Evolutionary conservation across 495 filamentous ascomycete species (phyloP).

Genomic region (Penicillium turbatum): DNA sequence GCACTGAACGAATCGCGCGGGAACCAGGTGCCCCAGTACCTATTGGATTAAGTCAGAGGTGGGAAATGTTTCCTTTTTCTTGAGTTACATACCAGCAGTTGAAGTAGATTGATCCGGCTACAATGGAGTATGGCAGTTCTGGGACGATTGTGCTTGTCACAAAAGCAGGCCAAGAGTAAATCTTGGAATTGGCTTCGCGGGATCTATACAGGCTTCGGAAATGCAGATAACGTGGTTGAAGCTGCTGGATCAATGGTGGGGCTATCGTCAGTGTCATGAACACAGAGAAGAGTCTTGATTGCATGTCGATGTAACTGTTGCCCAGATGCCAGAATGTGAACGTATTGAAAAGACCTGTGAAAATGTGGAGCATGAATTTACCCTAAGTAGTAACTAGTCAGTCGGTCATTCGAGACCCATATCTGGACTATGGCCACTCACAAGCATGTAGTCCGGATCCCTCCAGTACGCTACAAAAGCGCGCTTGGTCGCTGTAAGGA

Average conservation of each 20-base stretch:
- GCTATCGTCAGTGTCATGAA: constrained; percentile 69
- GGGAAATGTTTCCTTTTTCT: not conserved
- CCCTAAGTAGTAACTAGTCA: constrained; percentile 28
- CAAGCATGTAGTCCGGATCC: constrained; percentile 53
- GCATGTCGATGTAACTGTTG: constrained; percentile 56
- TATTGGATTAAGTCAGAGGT: constrained; percentile 4
- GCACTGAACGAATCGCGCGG: constrained; percentile 49
- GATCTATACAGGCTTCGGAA: constrained; percentile 45
- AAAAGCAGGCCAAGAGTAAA: constrained; percentile 52
- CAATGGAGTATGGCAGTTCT: constrained; percentile 50
- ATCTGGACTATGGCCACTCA: constrained; percentile 10
- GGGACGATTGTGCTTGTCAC: constrained; percentile 45
- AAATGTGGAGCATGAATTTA: constrained; percentile 59
- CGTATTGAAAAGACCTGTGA: constrained; percentile 61
- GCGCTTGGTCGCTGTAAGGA: constrained; percentile 47
- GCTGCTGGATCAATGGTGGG: constrained; percentile 58
- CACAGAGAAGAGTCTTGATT: constrained; percentile 62
- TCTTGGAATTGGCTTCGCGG: constrained; percentile 48
- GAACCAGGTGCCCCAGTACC: constrained; percentile 53
- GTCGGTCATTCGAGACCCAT: not conserved
- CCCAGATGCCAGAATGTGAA: constrained; percentile 63
- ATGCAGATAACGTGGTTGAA: constrained; percentile 47
- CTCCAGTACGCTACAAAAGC: constrained; percentile 58
- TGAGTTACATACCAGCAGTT: constrained; percentile 50
- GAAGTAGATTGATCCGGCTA: constrained; percentile 50